Evolutionary conservation across 2,329 filamentous ascomycete species (phyloP), one percentile per base, ranked within the genome.

Genomic region (Fusarium pseudograminearum): DNA sequence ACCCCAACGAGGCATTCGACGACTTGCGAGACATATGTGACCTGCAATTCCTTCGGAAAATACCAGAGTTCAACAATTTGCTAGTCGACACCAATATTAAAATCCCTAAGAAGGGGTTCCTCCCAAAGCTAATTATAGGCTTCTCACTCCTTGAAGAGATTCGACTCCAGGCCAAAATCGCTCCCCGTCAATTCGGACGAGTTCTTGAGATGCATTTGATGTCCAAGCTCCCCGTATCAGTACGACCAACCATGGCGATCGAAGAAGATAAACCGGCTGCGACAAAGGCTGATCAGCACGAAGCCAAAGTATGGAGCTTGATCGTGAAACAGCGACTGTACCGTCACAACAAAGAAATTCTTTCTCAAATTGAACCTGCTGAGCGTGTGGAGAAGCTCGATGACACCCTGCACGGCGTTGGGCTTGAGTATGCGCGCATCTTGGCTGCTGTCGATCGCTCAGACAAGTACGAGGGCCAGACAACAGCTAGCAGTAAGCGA

Each of bases 1-100:
- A 98, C 66, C 97, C 96, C 0, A 98, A 93, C 75, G 92, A 95
- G 76, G 89, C 87, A 2, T 97, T 97, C 72, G 92, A 96, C 75
- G 89, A 93, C 62, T 83, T 97, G 73, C 88, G 93, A 70, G 93
- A 96, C 76, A 83, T 91, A 53, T 90, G 89, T 72, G 93, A 97
- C 74, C 82, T 95, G 33, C 81, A 83, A 7, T 89, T 89, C 70
- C 83, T 96, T 5, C 87, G 87, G 57, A 81, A 79, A 11, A 81
- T 86, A 5, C 83, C 89, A 0, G 84, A 87, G 11, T 92, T 93
- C 75, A 79, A 80, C 5, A 76, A 81, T 0, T 80, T 93, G 9
- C 81, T 78, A 46, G 81, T 93, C 61, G 85, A 91, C 73, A 83
- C 83, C 7, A 73, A 77, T 14, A 76, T 88, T 18, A 75, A 77